Base-by-base conservation (phyloP, 2,329 filamentous ascomycete genomes). In the Graphilbum ipis-grandicollis region DNA sequence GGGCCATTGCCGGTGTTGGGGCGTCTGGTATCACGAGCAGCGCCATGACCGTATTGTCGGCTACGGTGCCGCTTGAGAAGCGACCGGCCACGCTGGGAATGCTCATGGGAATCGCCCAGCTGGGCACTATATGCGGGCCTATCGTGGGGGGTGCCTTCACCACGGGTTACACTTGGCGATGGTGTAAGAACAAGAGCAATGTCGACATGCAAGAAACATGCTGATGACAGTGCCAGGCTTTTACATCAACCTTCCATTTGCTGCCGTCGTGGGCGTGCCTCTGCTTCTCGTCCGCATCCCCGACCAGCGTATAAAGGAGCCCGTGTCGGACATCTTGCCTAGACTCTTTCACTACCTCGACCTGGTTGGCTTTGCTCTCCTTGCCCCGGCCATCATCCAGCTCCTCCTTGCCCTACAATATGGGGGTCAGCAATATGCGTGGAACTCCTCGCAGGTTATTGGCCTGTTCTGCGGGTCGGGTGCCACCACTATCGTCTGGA, bases 1-100 rank as follows among this genome's bases (percentile, higher is more conserved):
- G 69, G 5, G 63, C 64, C 1, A 51, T 74, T 3, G 65, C 68
- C 1, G 70, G 69, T 0, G 41, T 63, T 0, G 69, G 69, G 0
- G 56, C 55, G 2, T 57, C 67, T 2, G 70, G 63, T 0, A 43
- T 73, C 4, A 54, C 59, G 36, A 65, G 59, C 13, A 68, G 69
- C 0, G 54, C 55, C 3, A 51, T 72, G 42, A 68, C 57, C 3
- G 66, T 71, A 29, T 55, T 70, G 28, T 56, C 56, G 0, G 58
- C 48, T 9, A 45, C 54, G 33, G 45, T 55, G 41, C 46, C 53
- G 2, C 46, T 65, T 3, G 48, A 57, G 5, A 61, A 62, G 38
- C 52, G 63, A 41, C 58, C 55, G 21, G 21, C 19, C 3, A 14
- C 19, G 14, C 12, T 34, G n/a, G 21, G 21, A 14, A 36, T 40